Conservation (phyloP, 768 basidiomycete species). For the Tulasnella sp. region DNA sequence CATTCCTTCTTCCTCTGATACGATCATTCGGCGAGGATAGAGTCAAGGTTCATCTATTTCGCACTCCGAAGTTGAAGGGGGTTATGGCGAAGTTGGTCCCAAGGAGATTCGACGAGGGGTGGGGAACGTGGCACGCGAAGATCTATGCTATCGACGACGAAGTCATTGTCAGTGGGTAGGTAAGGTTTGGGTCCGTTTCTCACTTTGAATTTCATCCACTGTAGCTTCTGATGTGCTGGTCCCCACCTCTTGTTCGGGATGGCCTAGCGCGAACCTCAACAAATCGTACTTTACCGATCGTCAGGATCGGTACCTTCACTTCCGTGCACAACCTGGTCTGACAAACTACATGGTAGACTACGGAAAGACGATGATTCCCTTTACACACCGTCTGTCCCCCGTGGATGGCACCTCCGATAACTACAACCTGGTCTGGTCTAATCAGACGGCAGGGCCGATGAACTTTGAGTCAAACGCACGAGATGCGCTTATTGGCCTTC, state of each 20-base stretch:
- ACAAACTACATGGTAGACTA: slow-evolving; percentile 81
- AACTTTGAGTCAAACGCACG: slow-evolving; percentile 51
- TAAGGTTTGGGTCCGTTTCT: slow-evolving; percentile 23
- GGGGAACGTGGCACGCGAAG: slow-evolving; percentile 98
- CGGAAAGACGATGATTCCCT: slow-evolving; percentile 50
- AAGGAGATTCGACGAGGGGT: slow-evolving; percentile 91
- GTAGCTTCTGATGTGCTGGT: neutral
- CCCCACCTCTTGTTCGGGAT: neutral
- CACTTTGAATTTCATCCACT: neutral
- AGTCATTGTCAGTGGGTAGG: slow-evolving; percentile 85
- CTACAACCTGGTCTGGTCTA: slow-evolving; percentile 57
- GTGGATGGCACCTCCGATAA: slow-evolving; percentile 25
- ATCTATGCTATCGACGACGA: slow-evolving; percentile 90
- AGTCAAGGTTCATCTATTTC: slow-evolving; percentile 70
- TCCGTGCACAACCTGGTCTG: slow-evolving; percentile 46
- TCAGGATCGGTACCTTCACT: slow-evolving; percentile 86
- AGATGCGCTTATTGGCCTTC: slow-evolving; percentile 47
- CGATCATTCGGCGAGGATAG: slow-evolving; percentile 51
- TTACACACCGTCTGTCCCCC: slow-evolving; percentile 51
- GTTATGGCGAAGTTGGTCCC: slow-evolving; percentile 69
- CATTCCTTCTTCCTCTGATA: slow-evolving; percentile 54
- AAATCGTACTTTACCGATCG: slow-evolving; percentile 88
- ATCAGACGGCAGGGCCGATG: slow-evolving; percentile 54
- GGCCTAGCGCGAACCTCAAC: slow-evolving; percentile 77
- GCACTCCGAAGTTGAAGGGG: slow-evolving; percentile 74